A percentile compares a stretch with the other conserved stretches of the same genome.
Evolutionary conservation across 2,329 filamentous ascomycete species (phyloP).

Genomic region (Ambrosiella cleistominuta): DNA sequence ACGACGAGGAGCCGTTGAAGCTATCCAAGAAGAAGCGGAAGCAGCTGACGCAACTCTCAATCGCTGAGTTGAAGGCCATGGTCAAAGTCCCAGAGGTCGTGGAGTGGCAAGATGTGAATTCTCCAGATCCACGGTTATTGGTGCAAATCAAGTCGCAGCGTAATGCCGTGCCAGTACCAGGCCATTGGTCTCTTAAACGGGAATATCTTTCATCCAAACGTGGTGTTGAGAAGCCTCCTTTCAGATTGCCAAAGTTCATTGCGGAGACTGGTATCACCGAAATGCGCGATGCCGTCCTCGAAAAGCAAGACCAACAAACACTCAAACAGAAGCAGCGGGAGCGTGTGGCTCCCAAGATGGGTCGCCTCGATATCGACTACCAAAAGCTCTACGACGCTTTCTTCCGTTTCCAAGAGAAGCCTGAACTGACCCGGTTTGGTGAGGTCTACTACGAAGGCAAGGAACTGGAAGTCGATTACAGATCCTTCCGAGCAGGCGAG

Average conservation of each 20-base stretch:
- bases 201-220: slow-evolving; percentile 95
- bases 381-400: slow-evolving; percentile 97
- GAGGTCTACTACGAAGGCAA: slow-evolving; percentile 99
- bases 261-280: slow-evolving; percentile 93
- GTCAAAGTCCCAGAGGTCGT: slow-evolving; percentile 86
- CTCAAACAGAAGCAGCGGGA: slow-evolving; percentile 94
- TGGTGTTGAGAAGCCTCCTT: slow-evolving; percentile 88
- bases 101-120: slow-evolving; percentile 92
- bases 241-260: slow-evolving; percentile 87
- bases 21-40: slow-evolving; percentile 93
- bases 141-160: slow-evolving; percentile 90
- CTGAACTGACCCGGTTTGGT: slow-evolving; percentile 79
- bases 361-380: slow-evolving; percentile 94
- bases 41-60: slow-evolving; percentile 75
- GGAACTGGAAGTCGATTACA: slow-evolving; percentile 87
- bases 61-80: slow-evolving; percentile 85
- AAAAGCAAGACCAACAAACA: slow-evolving; percentile 83
- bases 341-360: slow-evolving; percentile 87
- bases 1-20: slow-evolving; percentile 49
- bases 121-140: slow-evolving; percentile 70
- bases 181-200: slow-evolving; percentile 88
- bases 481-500: slow-evolving; percentile 78
- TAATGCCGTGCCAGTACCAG: slow-evolving; percentile 87
- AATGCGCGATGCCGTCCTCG: slow-evolving; percentile 90
- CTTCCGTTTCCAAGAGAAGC: slow-evolving; percentile 95